Base-by-base conservation (phyloP, 2,329 filamentous ascomycete genomes). In the Colletotrichum shisoi region DNA sequence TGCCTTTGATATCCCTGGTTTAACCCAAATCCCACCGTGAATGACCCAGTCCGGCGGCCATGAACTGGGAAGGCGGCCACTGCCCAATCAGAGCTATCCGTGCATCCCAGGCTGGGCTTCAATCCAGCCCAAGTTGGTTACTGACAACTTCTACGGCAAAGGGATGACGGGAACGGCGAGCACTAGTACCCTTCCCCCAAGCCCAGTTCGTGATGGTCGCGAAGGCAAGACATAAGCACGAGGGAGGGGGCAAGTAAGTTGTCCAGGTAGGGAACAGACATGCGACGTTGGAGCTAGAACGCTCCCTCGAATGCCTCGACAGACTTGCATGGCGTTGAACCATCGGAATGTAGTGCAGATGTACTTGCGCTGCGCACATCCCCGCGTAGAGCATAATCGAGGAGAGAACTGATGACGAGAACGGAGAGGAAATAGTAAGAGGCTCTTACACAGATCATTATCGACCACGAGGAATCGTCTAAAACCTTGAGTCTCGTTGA, bases 1-100 rank as follows among this genome's bases (percentile, higher is more conserved):
- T 46, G 45, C 19, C 12, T 13, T 15, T 63, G 60, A 46, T 63
- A 63, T 67, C 63, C 60, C 6, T 39, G 53, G 63, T 63, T 57
- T 48, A 63, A 57, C 63, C 63, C 53, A 67, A 54, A 17, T 52
- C 7, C 40, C 37, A 13, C 11, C 27, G 31, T 24, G 15, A 34
- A 19, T 45, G 53, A 37, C 53, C 45, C 31, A 46, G n/a, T 31
- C 19, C 13, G n/a, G 27, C 24, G n/a, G 27, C 12, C 12, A 19
- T 13, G 5, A 37, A 19, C 21, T 8, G 27, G 7, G 12, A 34
- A 24, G 44, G 44, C n/a, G 27, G 8, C 4, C 19, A 17, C 15
- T 6, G 19, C 5, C 42, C 42, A 57, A 48, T 57, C n/a, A 31
- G 19, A n/a, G 56, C n/a, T 27, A 21, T 8, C 19, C 56, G 17